These are phyloP conservation scores for Trametes cinnabarina DNA, from an alignment of 768 basidiomycete genomes.

Conservation along the genomic window DNA sequence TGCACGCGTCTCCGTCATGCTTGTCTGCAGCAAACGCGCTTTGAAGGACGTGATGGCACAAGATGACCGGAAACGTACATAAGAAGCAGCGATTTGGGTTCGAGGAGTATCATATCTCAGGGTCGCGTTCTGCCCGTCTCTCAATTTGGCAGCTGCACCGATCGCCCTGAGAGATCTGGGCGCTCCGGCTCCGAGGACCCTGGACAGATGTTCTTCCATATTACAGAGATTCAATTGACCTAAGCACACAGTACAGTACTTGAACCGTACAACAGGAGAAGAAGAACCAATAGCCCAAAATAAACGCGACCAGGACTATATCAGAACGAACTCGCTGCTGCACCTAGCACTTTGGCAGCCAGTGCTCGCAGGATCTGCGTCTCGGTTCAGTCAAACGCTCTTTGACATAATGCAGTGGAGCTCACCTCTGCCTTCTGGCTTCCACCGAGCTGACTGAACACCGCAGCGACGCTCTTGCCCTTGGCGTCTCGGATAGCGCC, in stretches of 20 bases:
- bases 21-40: background rate
- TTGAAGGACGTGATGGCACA: background rate
- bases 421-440: slow-evolving; percentile 85
- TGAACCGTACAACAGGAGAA: background rate
- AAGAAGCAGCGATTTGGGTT: slow-evolving; percentile 4
- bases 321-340: slow-evolving; percentile 39
- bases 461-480: slow-evolving; percentile 87
- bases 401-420: background rate
- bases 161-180: slow-evolving; percentile 6
- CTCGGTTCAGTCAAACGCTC: background rate
- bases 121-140: slow-evolving; percentile 8
- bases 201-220: background rate
- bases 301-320: background rate
- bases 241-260: background rate
- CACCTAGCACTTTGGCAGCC: slow-evolving; percentile 80
- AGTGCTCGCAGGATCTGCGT: slow-evolving; percentile 74
- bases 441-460: slow-evolving; percentile 74
- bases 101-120: background rate
- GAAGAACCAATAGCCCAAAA: background rate
- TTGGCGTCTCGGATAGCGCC: slow-evolving; percentile 93
- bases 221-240: background rate
- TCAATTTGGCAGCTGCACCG: slow-evolving; percentile 8
- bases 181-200: slow-evolving; percentile 4
- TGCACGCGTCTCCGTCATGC: slow-evolving; percentile 4
- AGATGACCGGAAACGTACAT: background rate